Conservation (phyloP, 768 basidiomycete species). For the Trametes cubensis region DNA sequence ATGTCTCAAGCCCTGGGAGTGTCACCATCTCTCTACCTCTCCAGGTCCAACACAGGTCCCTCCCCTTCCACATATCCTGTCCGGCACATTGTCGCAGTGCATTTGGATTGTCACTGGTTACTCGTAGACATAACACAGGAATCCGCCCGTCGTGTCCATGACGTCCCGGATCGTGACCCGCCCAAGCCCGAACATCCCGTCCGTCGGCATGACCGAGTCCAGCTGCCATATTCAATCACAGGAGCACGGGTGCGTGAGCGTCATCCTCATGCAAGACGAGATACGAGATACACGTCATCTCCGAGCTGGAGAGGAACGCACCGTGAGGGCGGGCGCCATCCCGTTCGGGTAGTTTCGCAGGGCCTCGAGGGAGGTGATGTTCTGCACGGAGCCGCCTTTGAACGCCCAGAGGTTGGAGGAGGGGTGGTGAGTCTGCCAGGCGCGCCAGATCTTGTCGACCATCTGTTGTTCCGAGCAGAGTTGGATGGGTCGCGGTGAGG, state of each 20-base stretch:
- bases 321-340: constrained; percentile 30
- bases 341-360: constrained; percentile 34
- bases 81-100: no score
- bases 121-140: constrained; percentile 43
- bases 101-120: no score
- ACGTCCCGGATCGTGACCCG: constrained; percentile 33
- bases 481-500: no score
- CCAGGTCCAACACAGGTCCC: no score
- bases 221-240: constrained; percentile 27
- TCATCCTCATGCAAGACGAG: no score
- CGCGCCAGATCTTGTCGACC: constrained; percentile 43
- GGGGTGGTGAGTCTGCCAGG: constrained; percentile 36
- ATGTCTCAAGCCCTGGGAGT: no score
- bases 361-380: constrained; percentile 25
- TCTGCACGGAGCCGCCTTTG: constrained; percentile 37
- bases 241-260: no score
- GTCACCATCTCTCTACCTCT: no score
- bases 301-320: constrained; percentile 15
- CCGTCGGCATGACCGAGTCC: constrained; percentile 32
- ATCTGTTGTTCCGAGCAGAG: constrained; percentile 38
- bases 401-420: constrained; percentile 31
- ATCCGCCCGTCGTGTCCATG: constrained; percentile 35
- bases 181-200: constrained; percentile 29
- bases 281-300: no score
- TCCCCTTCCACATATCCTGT: no score